Base-by-base conservation (phyloP, 2,329 filamentous ascomycete genomes). In the Botrytis fragariae region DNA sequence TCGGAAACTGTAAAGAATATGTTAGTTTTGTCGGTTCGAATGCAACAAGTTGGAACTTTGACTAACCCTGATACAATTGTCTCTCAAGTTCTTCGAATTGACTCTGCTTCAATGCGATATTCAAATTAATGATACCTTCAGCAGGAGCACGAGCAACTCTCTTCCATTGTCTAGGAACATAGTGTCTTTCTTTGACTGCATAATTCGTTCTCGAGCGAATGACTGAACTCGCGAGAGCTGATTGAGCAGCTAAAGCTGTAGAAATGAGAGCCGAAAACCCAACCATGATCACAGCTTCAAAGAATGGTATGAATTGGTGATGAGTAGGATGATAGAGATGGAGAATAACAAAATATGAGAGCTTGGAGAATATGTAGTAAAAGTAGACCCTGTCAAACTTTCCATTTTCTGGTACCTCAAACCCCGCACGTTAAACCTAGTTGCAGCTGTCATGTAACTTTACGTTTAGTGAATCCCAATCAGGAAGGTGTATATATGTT, bases 71-170 rank as follows among this genome's bases (percentile, higher is more conserved):
- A 74, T 84, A 83, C 5, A 90, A 82, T 76, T 89, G 87, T 74
- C 84, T 83, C 79, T 89, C 87, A 32, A 90, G 81, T 75, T 86
- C 85, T 29, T 84, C 83, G 73, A 89, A 88, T 61, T 86, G 85
- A 73, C 84, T 83, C 79, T 90, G 88, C 82, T 86, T 89, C 74
- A 90, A 79, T 44, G 86, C 88, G 77, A 90, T 89, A 68, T 88
- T 85, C 64, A 90, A 81, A 51, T 87, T 81, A 74, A 90, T 84
- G 48, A 83, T 81, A 74, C 87, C 84, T 29, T 83, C 80, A 62
- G 84, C 82, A 57, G 86, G 83, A 4, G 87, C 85, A 45, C 83
- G 81, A 57, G 83, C 83, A 64, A 85, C 78, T 74, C 82, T 83
- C 14, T 80, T 83, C 88, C 88, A 90, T 71, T 81, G 82, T 44